phyloP scores from a whole-genome alignment of 1,139 yeast species.

The Citeromyces hawaiiensis region DNA sequence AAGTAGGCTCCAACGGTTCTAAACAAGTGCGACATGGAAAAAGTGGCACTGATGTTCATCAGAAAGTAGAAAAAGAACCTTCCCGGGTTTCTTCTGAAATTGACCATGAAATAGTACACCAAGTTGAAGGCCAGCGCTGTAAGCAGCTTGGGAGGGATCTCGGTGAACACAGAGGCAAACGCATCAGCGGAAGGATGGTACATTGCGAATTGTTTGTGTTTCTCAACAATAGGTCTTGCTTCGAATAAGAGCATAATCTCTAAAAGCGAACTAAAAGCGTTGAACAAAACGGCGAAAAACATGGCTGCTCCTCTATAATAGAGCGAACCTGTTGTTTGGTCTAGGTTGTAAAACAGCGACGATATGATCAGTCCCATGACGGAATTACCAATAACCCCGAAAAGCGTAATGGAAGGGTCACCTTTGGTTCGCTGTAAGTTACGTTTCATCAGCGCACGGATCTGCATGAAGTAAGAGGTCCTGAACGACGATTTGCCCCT shows the following conservation, averaged over 20 bases:
- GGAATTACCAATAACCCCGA: constrained; percentile 49
- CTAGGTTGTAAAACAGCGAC: constrained; percentile 60
- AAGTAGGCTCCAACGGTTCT: constrained; percentile 58
- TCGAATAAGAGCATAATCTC: constrained; percentile 60
- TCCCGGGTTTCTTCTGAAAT: constrained; percentile 55
- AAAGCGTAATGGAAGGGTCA: constrained; percentile 50
- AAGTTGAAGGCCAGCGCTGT: constrained; percentile 49
- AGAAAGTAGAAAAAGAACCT: constrained; percentile 55
- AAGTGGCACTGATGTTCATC: constrained; percentile 36
- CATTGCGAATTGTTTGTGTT: constrained; percentile 62
- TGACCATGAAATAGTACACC: constrained; percentile 51
- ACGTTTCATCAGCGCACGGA: constrained; percentile 43
- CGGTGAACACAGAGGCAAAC: constrained; percentile 52
- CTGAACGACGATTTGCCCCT: constrained; percentile 48
- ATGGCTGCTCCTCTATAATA: constrained; percentile 58
- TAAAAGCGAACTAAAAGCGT: constrained; percentile 61
- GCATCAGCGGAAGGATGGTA: constrained; percentile 77
- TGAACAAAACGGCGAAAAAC: constrained; percentile 68
- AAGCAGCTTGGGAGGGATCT: constrained; percentile 47
- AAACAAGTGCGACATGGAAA: constrained; percentile 62
- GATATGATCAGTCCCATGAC: constrained; percentile 63
- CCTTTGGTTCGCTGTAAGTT: constrained; percentile 52
- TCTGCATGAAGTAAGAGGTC: constrained; percentile 53
- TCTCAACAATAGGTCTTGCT: constrained; percentile 70
- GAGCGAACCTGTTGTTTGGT: constrained; percentile 33